Evolutionary conservation across 495 filamentous ascomycete genomes (phyloP).

Genomic region (Penicillium antarcticum): DNA sequence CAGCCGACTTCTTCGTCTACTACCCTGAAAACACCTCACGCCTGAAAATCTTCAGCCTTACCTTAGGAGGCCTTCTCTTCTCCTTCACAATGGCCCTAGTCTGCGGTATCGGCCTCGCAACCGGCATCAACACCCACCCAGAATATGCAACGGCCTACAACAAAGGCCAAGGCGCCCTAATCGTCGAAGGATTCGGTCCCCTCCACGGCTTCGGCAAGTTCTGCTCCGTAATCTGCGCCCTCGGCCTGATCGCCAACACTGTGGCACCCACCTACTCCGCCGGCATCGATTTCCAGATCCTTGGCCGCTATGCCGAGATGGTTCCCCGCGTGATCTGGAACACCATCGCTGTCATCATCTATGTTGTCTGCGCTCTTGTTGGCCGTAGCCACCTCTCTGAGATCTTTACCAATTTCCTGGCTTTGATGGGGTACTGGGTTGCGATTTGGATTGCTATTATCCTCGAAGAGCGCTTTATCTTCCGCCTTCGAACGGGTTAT

Average conservation of each 20-base stretch:
- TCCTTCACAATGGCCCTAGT: constrained; percentile 62
- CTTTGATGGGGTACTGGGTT: constrained; percentile 74
- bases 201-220: constrained; percentile 69
- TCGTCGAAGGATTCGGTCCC: constrained; percentile 61
- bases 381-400: constrained; percentile 58
- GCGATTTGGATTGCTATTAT: constrained; percentile 62
- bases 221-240: constrained; percentile 65
- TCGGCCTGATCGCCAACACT: constrained; percentile 70
- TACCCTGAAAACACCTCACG: constrained; percentile 53
- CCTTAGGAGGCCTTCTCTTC: constrained; percentile 44
- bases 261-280: constrained; percentile 67
- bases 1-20: constrained; percentile 65
- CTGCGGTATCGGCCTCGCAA: constrained; percentile 66
- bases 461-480: constrained; percentile 62
- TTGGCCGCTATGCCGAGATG: constrained; percentile 53
- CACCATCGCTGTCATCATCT: constrained; percentile 55
- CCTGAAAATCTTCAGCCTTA: constrained; percentile 32
- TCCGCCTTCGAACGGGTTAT: constrained; percentile 49
- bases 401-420: constrained; percentile 70
- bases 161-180: constrained; percentile 48
- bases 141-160: constrained; percentile 56
- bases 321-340: constrained; percentile 65
- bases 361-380: constrained; percentile 60
- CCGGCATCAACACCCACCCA: constrained; percentile 51
- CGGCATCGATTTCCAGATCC: constrained; percentile 66